These are phyloP conservation scores for Leccinum broughii DNA, from an alignment of 768 basidiomycete genomes.

Conservation along the genomic window DNA sequence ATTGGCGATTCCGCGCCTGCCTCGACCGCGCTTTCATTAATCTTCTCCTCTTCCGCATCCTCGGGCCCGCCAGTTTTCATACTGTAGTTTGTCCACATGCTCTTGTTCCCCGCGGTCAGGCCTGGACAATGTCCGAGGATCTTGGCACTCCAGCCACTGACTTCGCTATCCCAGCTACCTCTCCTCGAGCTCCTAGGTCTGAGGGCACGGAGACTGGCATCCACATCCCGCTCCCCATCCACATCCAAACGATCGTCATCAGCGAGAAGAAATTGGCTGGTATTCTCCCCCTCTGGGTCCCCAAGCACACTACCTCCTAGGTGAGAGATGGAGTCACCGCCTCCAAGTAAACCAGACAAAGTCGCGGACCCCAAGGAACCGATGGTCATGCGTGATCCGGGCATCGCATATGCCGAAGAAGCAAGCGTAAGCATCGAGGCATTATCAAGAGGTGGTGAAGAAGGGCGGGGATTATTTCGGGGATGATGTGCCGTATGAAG, in stretches of 20 bases:
- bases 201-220: slow-evolving; percentile 89
- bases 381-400: slow-evolving; percentile 51
- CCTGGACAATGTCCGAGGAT: slow-evolving; percentile 49
- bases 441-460: slow-evolving; percentile 87
- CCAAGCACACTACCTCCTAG: slow-evolving; percentile 60
- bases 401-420: slow-evolving; percentile 84
- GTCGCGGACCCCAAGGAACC: slow-evolving; percentile 45
- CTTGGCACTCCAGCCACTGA: slow-evolving; percentile 83
- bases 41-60: slow-evolving; percentile 36
- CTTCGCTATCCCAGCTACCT: slow-evolving; percentile 91
- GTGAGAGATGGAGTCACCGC: slow-evolving; percentile 67
- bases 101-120: slow-evolving; percentile 52
- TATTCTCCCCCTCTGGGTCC: slow-evolving; percentile 58
- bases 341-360: slow-evolving; percentile 51
- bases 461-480: slow-evolving; percentile 92
- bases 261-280: slow-evolving; percentile 64
- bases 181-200: slow-evolving; percentile 82
- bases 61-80: slow-evolving; percentile 55
- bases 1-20: slow-evolving; percentile 10
- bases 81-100: slow-evolving; percentile 62
- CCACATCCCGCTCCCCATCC: slow-evolving; percentile 60
- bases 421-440: slow-evolving; percentile 92
- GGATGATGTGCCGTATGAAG: slow-evolving; percentile 92
- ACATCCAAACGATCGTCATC: slow-evolving; percentile 63
- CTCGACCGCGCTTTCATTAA: slow-evolving; percentile 18